A percentile compares a stretch with the other conserved stretches of the same genome.
phyloP scores from a whole-genome alignment of 1,139 yeast species.

The Yamadazyma triangularis region DNA sequence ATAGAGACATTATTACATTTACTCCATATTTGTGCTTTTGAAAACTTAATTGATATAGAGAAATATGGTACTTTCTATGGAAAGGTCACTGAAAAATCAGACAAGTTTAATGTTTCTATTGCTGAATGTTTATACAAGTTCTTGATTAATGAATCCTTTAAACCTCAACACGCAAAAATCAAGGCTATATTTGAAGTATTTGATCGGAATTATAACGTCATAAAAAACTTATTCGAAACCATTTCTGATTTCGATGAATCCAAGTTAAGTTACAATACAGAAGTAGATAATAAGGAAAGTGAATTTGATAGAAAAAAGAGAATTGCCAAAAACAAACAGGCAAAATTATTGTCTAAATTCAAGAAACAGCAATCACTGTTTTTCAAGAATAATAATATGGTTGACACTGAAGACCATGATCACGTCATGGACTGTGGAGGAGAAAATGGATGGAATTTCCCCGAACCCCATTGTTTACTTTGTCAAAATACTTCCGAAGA shows the following conservation, averaged over 20 bases:
- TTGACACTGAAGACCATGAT: conserved; percentile 22
- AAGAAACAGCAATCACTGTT: conserved; percentile 74
- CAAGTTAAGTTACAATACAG: conserved; percentile 15
- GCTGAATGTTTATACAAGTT: conserved; percentile 43
- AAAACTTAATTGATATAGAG: conserved; percentile 23
- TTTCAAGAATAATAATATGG: conserved; percentile 42
- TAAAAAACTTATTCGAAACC: conserved; percentile 15
- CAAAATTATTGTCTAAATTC: conserved; percentile 71
- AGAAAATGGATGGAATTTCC: conserved; percentile 67
- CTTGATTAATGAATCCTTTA: conserved; percentile 35
- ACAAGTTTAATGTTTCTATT: conserved; percentile 33
- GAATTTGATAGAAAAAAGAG: conserved; percentile 60
- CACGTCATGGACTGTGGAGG: conserved; percentile 34
- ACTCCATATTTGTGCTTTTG: conserved; percentile 51
- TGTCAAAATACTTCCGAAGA: conserved; percentile 79
- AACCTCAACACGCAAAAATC: conserved; percentile 46
- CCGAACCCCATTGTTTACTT: conserved; percentile 77
- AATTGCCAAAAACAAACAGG: conserved; percentile 68
- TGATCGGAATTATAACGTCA: conserved; percentile 21
- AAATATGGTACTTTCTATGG: conserved; percentile 32
- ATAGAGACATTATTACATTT: conserved; percentile 62
- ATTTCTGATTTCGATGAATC: conserved; percentile 20
- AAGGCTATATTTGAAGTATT: conserved; percentile 48
- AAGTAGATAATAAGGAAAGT: conserved; percentile 22
- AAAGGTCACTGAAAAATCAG: conserved; percentile 27